Base-by-base conservation (phyloP, 139 green algal genomes). In the Auxenochlorella pyrenoidosa region DNA sequence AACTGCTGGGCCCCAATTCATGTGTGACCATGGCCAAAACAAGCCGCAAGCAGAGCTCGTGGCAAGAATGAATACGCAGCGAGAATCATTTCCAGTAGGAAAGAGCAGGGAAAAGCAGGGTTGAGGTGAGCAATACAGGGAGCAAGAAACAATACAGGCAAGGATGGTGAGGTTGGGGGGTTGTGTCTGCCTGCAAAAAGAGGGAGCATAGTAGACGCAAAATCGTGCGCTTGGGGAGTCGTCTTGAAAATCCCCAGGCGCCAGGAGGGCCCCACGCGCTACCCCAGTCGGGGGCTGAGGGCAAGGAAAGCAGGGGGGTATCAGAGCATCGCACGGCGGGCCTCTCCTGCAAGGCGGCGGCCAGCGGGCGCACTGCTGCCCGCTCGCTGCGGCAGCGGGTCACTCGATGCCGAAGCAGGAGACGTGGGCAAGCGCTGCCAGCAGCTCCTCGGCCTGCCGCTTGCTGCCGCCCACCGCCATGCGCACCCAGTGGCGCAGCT, bases 401-500 rank as follows among this genome's bases (percentile, higher is more conserved):
- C 54, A 85, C 40, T 85, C 63, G 15, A 66, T 34, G 60, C 80
- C 80, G 65, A 85, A 85, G 59, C 54, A 34, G n/a, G 80, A 41
- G 6, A 85, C 8, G 32, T 60, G 32, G 40, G 40, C 40, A 40
- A 85, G 80, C 21, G 63, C 32, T 38, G 80, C 63, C 80, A 85
- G 58, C 30, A 30, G 34, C 40, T 85, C 63, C 3, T 59, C 34
- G 21, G 80, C 63, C 19, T 43, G 40, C 34, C 18, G 80, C 63
- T 44, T 41, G 80, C 80, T 40, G 63, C 80, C 58, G 80, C 80
- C 80, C 63, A 75, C 58, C n/a, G 63, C 80, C 60, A 75, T 18
- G 16, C 43, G n/a, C 80, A 85, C 30, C 80, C 80, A 85, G 60
- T 85, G 60, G 36, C 38, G 63, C 80, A 85, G 80, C 60, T 85